Evolutionary conservation across 345 rosid species (phyloP).

Genomic region (Litchi chinensis): DNA sequence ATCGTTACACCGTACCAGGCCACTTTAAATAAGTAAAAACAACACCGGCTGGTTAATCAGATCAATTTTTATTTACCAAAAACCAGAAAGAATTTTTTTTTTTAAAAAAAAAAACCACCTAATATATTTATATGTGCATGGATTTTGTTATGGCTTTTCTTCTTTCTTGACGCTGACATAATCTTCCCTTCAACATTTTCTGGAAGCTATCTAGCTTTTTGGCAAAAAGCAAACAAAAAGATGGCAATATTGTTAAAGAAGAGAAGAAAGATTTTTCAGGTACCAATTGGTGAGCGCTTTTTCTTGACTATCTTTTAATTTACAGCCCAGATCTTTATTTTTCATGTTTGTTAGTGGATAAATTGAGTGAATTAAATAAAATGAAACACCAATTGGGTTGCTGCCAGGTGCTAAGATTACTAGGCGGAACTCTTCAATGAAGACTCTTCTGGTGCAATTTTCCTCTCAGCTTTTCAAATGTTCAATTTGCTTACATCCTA

Average conservation of each 20-base stretch:
- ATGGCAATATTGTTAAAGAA: neutral
- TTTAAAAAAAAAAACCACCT: too few species aligned
- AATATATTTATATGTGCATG: neutral
- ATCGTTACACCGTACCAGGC: neutral
- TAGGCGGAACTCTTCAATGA: neutral
- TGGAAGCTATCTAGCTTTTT: neutral
- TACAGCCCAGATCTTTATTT: neutral
- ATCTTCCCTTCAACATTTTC: neutral
- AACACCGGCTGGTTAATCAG: neutral
- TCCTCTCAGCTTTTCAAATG: neutral
- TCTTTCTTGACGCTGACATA: too few species aligned
- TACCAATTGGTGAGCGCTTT: neutral
- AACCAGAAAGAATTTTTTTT: too few species aligned
- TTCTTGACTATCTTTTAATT: too few species aligned
- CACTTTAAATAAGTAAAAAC: neutral
- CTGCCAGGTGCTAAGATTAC: neutral
- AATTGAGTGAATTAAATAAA: neutral
- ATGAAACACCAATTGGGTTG: neutral
- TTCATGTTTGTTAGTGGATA: neutral
- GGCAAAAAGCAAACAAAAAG: conserved; percentile 11
- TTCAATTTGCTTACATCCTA: neutral
- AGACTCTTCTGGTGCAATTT: neutral
- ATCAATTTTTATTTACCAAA: neutral
- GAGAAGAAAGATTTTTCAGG: neutral
- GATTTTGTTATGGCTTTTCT: neutral